Base-by-base conservation (phyloP, 2,329 filamentous ascomycete genomes). In the Dryadomyces quercus-mongolicae region DNA sequence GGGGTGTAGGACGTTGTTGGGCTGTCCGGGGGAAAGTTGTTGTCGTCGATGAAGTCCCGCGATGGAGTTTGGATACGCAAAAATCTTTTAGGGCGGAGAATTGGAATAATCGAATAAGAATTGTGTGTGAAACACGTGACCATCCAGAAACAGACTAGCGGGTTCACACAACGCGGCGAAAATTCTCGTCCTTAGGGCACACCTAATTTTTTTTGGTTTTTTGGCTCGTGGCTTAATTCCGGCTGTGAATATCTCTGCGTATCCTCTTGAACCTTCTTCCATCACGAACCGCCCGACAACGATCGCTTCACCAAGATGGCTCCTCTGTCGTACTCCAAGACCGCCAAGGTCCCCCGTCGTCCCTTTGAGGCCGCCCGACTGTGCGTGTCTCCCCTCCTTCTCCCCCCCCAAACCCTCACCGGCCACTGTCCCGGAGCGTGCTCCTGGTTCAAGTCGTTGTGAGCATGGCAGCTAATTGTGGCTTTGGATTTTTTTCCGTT, bases 331-430 rank as follows among this genome's bases (percentile, higher is more conserved):
- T 95, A 96, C 81, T 94, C 87, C 74, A 98, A 98, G 89, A 98
- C 93, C 82, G 94, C 94, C 75, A 95, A 95, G 86, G 90, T 95
- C 81, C 91, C 92, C 54, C 65, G 67, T 71, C 87, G 92, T 80
- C 92, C 93, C 72, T 97, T 95, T 84, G 93, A 97, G 88, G 92
- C 91, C 77, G 93, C 93, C 80, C 93, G 93, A 87, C 84, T 98
- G 93, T 97, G 86, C 88, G 92, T 95, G 84, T n/a, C 42, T n/a
- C 16, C 5, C 38, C 16, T 12, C 15, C 18, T 13, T 43, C n/a
- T 43, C 8, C 69, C 49, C 40, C 25, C 57, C 49, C 47, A 38
- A 53, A 46, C 49, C 49, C 58, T 60, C 56, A 58, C 60, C 59
- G 63, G 65, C 92, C 93, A 97, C 86, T 97, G 86, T 95, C 84